Conservation (phyloP, 768 basidiomycete genomes). For the Lactifluus hygrophoroides region DNA sequence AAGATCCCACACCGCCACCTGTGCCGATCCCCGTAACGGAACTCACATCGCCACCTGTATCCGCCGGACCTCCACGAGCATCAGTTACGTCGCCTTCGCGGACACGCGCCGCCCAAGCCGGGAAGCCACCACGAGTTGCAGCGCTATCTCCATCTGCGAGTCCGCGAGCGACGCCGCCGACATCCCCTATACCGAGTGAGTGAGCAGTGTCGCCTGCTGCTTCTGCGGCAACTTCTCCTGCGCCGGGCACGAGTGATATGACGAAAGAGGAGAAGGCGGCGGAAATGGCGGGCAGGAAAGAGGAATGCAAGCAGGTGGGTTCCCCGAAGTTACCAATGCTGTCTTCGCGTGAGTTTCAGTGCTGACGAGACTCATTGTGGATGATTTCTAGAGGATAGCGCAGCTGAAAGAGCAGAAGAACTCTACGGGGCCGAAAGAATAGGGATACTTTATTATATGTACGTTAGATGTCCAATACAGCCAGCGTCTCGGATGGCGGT, state of each 20-base stretch:
- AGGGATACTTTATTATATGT: too few species aligned
- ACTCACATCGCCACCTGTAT: conserved; percentile 1
- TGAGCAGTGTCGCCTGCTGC: conserved; percentile 22
- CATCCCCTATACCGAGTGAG: conserved; percentile 12
- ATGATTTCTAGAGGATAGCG: conserved; percentile 52
- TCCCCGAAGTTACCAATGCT: neutral
- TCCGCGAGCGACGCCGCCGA: conserved; percentile 5
- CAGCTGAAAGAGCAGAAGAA: conserved; percentile 73
- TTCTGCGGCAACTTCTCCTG: too few species aligned
- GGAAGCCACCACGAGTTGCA: neutral
- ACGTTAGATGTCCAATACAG: too few species aligned
- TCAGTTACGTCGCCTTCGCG: neutral
- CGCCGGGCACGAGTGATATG: conserved; percentile 39
- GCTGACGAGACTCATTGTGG: neutral
- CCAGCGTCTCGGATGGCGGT: too few species aligned
- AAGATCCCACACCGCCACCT: conserved; percentile 7
- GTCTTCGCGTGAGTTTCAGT: neutral
- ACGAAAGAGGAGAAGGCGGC: conserved; percentile 88
- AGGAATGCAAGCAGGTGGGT: conserved; percentile 82
- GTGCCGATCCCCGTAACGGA: conserved; percentile 16
- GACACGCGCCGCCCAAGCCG: neutral
- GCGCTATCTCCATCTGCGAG: neutral
- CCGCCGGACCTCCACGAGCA: neutral
- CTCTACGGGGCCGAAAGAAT: conserved; percentile 20
- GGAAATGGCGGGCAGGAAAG: conserved; percentile 87